These are phyloP conservation scores for Peterozyma xylosa DNA, from an alignment of 805 yeast genomes.

Conservation along the genomic window DNA sequence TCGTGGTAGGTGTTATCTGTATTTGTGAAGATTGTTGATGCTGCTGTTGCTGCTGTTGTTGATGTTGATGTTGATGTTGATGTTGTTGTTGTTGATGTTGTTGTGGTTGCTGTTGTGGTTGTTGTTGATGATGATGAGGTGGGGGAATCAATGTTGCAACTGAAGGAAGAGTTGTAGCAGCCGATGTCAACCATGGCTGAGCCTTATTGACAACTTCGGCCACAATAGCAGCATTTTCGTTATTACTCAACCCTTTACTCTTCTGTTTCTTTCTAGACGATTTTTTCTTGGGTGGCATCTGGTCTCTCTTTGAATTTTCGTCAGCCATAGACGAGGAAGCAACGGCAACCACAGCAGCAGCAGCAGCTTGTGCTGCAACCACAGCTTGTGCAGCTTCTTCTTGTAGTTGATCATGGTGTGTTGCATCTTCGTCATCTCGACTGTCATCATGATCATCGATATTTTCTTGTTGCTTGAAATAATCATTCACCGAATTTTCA, in stretches of 20 bases:
- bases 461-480: conserved; percentile 18
- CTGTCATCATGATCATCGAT: conserved; percentile 4
- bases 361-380: conserved; percentile 17
- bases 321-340: conserved; percentile 11
- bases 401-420: conserved; percentile 5
- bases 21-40: neutral
- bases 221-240: conserved; percentile 7
- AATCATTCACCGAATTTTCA: conserved; percentile 13
- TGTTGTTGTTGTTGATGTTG: neutral
- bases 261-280: neutral
- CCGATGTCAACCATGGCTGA: conserved; percentile 3
- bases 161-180: neutral
- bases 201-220: conserved; percentile 5
- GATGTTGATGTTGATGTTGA: neutral
- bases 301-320: neutral
- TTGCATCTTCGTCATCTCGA: neutral
- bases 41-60: neutral
- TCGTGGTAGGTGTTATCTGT: neutral
- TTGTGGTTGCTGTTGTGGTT: neutral
- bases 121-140: no score
- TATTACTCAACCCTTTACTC: conserved; percentile 1
- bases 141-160: neutral
- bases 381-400: conserved; percentile 10
- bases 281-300: neutral
- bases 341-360: conserved; percentile 18